A percentile compares a stretch with the other conserved stretches of the same genome.
Evolutionary conservation across 768 basidiomycete genomes (phyloP).

Genomic region (Mycena kentingensis): DNA sequence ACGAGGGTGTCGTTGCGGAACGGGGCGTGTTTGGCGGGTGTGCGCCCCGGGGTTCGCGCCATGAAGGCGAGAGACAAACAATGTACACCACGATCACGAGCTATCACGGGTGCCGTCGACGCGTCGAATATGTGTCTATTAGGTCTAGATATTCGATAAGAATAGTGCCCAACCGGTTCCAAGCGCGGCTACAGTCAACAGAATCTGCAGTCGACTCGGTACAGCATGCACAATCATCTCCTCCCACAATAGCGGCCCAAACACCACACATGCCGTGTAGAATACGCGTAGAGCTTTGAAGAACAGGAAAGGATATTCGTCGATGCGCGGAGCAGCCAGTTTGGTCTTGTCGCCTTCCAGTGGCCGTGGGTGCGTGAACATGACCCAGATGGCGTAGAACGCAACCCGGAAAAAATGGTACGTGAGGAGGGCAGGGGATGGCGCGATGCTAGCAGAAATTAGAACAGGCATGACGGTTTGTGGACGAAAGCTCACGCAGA

Average conservation of each 20-base stretch:
- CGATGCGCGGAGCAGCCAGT: constrained; percentile 44
- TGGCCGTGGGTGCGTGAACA: constrained; percentile 63
- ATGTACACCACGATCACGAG: not conserved
- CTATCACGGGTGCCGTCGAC: not conserved
- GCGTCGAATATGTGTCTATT: not conserved
- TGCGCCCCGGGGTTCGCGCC: not conserved
- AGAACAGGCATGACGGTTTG: not conserved
- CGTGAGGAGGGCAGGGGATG: constrained; percentile 78
- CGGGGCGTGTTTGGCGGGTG: constrained; percentile 54
- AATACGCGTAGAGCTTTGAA: constrained; percentile 75
- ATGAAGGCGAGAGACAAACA: not conserved
- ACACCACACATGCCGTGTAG: constrained; percentile 88
- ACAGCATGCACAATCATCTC: constrained; percentile 50
- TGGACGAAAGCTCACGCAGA: constrained; percentile 63
- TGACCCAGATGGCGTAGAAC: constrained; percentile 88
- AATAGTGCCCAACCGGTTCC: not conserved
- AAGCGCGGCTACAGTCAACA: constrained; percentile 2
- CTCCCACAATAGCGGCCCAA: constrained; percentile 85
- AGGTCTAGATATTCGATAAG: constrained; percentile 1
- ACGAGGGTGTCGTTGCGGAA: constrained; percentile 76
- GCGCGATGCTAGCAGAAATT: constrained; percentile 57
- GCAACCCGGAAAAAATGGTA: constrained; percentile 96
- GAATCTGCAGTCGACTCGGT: constrained; percentile 9
- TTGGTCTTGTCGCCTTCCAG: constrained; percentile 40
- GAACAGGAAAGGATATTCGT: constrained; percentile 69